Evolutionary conservation across 192 early-diverging fungal species (phyloP).

Genomic region (Backusella australiensis): DNA sequence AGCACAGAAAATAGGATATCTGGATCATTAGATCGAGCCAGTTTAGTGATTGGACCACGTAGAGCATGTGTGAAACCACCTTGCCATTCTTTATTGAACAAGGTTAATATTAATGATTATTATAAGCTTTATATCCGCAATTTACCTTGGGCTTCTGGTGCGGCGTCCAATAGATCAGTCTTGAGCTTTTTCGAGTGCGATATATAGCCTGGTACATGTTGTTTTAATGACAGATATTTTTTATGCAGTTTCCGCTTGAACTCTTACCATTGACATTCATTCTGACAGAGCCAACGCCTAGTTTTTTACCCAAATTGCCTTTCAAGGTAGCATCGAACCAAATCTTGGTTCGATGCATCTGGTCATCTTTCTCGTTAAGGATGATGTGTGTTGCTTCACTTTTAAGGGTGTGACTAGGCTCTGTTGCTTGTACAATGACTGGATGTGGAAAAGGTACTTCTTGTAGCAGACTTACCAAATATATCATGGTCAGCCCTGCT

Average conservation of each 20-base stretch:
- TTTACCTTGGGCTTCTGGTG: not conserved
- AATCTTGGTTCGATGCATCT: constrained; percentile 30
- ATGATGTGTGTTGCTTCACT: constrained; percentile 14
- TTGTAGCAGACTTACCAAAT: constrained; percentile 38
- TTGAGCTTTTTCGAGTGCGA: not conserved
- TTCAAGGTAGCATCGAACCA: constrained; percentile 20
- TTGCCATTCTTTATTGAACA: constrained; percentile 19
- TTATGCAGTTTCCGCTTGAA: not conserved
- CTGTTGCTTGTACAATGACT: constrained; percentile 3
- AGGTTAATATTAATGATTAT: not conserved
- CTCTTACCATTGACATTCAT: constrained; percentile 14
- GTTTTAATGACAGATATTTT: not conserved
- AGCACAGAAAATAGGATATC: constrained; percentile 24
- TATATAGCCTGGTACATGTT: not conserved
- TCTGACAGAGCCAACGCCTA: constrained; percentile 14
- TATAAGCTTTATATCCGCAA: not conserved
- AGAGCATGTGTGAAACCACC: constrained; percentile 18
- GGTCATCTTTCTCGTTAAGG: constrained; percentile 12
- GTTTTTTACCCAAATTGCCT: not conserved
- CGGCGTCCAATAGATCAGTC: not conserved
- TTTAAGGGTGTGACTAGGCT: not conserved
- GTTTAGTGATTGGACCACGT: constrained; percentile 27
- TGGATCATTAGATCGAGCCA: not conserved
- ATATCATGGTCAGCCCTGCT: constrained; percentile 32
- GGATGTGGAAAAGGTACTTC: constrained; percentile 35